Conservation (phyloP, 2,329 filamentous ascomycete genomes). For the Dendrostoma leiphaemia region DNA sequence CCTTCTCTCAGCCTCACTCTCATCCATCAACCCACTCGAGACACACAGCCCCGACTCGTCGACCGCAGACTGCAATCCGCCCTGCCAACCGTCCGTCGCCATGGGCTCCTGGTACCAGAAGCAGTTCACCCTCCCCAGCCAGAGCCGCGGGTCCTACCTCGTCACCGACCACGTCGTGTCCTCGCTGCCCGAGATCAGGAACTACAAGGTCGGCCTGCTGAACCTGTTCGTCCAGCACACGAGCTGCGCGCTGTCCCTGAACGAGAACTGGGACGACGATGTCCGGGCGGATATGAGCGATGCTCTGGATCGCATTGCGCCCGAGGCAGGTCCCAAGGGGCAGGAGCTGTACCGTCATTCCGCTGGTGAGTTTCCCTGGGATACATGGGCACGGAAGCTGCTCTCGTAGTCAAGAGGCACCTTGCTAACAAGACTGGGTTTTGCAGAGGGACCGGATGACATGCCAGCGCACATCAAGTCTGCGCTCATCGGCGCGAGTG, state of each 20-base stretch:
- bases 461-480: constrained; percentile 97
- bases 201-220: constrained; percentile 82
- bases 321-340: constrained; percentile 70
- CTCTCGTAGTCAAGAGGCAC: not conserved
- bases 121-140: constrained; percentile 73
- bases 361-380: constrained; percentile 16
- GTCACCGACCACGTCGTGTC: constrained; percentile 73
- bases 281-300: constrained; percentile 94
- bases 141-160: constrained; percentile 82
- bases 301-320: constrained; percentile 85
- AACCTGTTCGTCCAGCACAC: constrained; percentile 96
- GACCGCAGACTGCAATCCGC: constrained; percentile 21
- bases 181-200: constrained; percentile 73
- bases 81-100: constrained; percentile 21
- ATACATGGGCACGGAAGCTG: too few relatives aligned
- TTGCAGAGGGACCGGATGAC: constrained; percentile 79
- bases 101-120: constrained; percentile 84
- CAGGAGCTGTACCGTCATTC: constrained; percentile 75
- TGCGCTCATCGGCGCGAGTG: constrained; percentile 81
- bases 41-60: constrained; percentile 29
- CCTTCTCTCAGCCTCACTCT: constrained; percentile 28
- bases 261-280: constrained; percentile 85
- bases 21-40: constrained; percentile 24
- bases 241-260: constrained; percentile 82
- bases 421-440: not conserved